These are phyloP conservation scores for Takakia lepidozioides DNA, from an alignment of 225 moss, liverwort and hornwort species.

Conservation along the genomic window DNA sequence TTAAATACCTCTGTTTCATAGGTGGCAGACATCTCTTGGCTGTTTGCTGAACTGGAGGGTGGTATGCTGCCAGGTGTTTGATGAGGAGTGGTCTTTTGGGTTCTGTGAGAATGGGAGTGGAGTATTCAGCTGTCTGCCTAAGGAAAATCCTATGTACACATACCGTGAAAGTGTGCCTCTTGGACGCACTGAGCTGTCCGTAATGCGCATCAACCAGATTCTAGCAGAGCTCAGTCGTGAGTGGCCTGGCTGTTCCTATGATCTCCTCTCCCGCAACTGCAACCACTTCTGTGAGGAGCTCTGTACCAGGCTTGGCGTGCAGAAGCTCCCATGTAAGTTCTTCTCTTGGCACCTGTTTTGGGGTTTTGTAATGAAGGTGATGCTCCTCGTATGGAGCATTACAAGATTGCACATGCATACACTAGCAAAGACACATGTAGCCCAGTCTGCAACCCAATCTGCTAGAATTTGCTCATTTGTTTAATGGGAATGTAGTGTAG, in stretches of 20 bases:
- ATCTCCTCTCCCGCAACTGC: constrained; percentile 76
- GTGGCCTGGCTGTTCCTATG: constrained; percentile 80
- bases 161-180: constrained; percentile 76
- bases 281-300: constrained; percentile 93
- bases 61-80: constrained; percentile 45
- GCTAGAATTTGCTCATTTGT: no score
- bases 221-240: constrained; percentile 56
- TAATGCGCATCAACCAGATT: constrained; percentile 33
- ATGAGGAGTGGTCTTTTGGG: constrained; percentile 90
- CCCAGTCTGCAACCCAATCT: no score
- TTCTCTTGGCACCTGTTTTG: neutral
- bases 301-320: constrained; percentile 55
- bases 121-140: constrained; percentile 76
- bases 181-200: constrained; percentile 49
- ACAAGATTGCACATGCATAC: no score
- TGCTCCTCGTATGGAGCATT: no score
- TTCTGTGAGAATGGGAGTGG: constrained; percentile 79
- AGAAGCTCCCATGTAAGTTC: constrained; percentile 59
- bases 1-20: no score
- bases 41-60: no score
- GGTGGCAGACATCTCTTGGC: no score
- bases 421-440: no score
- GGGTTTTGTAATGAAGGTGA: no score
- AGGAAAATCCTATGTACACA: constrained; percentile 85
- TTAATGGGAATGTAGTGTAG: no score